phyloP scores from a whole-genome alignment of 352 stramenopile genomes.

The Phytophthora constricta region DNA sequence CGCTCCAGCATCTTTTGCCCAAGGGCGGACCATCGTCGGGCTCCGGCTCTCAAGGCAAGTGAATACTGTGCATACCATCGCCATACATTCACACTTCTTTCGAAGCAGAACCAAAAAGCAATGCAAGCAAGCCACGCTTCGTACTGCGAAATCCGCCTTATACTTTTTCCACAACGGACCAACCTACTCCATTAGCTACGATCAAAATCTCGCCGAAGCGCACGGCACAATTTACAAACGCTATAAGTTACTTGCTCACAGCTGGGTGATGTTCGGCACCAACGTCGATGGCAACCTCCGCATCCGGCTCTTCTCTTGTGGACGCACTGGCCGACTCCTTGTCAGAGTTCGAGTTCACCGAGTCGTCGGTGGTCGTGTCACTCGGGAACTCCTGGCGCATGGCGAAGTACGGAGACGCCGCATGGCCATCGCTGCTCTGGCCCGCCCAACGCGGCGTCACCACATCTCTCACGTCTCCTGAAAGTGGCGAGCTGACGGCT shows the following conservation, averaged over 20 bases:
- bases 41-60: not conserved
- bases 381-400: constrained; percentile 39
- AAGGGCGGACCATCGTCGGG: not conserved
- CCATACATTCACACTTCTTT: no score
- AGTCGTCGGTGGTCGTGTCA: constrained; percentile 32
- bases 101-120: no score
- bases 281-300: constrained; percentile 28
- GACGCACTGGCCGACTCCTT: no score
- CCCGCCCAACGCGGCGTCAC: not conserved
- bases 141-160: no score
- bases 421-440: constrained; percentile 12
- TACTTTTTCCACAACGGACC: not conserved
- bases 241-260: constrained; percentile 24
- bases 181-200: not conserved
- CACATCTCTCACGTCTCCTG: no score
- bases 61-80: no score
- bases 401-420: constrained; percentile 24
- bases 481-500: constrained; percentile 22
- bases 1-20: not conserved
- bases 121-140: not conserved
- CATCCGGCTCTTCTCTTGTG: constrained; percentile 33
- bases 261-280: not conserved
- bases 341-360: constrained; percentile 15
- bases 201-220: constrained; percentile 1
- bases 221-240: not conserved